A percentile compares a stretch with the other conserved stretches of the same genome.
Conservation (phyloP, 108 stramenopile species). For the Fistulifera solaris region DNA sequence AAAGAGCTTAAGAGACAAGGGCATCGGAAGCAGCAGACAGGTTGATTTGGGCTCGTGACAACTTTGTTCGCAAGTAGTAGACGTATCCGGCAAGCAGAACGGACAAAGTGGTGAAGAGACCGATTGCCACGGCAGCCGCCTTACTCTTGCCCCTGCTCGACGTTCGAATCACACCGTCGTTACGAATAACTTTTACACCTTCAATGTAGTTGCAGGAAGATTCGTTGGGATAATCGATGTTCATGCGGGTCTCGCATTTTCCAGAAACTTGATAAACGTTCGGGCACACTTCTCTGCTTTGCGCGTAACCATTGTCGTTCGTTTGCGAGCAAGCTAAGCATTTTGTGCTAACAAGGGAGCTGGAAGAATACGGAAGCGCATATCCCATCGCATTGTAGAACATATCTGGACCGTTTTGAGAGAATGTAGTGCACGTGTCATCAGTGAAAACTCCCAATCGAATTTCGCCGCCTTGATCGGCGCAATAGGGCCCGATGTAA, state of each 20-base stretch:
- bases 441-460: conserved; percentile 74
- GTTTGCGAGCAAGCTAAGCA: conserved; percentile 38
- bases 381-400: conserved; percentile 25
- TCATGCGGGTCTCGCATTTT: conserved; percentile 73
- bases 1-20: not conserved
- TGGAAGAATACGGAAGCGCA: conserved; percentile 45
- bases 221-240: conserved; percentile 66
- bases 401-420: conserved; percentile 20
- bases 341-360: conserved; percentile 38
- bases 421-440: conserved; percentile 63
- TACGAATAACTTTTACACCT: conserved; percentile 72
- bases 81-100: conserved; percentile 69
- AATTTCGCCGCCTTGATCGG: conserved; percentile 73
- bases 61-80: conserved; percentile 69
- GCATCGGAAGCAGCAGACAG: conserved; percentile 27
- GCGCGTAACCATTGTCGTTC: conserved; percentile 28
- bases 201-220: conserved; percentile 76
- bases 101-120: conserved; percentile 57
- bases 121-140: conserved; percentile 63
- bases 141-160: conserved; percentile 45
- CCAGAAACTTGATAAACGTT: conserved; percentile 57
- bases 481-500: conserved; percentile 83
- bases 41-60: conserved; percentile 45
- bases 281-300: conserved; percentile 50
- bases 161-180: conserved; percentile 76